Conservation (phyloP, 306 rosid species). For the Benincasa hispida region DNA sequence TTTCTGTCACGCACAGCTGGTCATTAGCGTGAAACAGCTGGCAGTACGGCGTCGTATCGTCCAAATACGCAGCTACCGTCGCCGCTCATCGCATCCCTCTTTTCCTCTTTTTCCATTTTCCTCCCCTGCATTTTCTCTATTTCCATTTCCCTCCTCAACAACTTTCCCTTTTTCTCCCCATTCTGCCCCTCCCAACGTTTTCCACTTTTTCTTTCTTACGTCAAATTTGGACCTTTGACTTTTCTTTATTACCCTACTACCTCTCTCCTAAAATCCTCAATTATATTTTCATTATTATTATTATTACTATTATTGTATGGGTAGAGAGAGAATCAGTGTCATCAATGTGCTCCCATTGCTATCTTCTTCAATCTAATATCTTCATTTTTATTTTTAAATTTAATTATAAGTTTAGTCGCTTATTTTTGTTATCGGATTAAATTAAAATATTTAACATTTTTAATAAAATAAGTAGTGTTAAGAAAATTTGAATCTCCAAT, state of each 20-base stretch:
- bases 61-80: conserved; percentile 29
- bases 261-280: background rate
- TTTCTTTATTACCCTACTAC: background rate
- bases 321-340: background rate
- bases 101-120: background rate
- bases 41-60: conserved; percentile 27
- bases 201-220: background rate
- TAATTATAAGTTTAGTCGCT: no score
- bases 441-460: no score
- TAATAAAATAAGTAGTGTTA: no score
- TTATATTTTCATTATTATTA: background rate
- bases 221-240: background rate
- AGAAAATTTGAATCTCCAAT: no score
- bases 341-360: background rate
- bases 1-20: conserved; percentile 31
- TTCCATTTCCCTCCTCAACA: background rate
- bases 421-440: no score
- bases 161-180: background rate
- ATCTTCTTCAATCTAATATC: background rate
- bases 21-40: conserved; percentile 45
- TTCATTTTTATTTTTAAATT: no score
- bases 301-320: background rate
- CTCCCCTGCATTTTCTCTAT: background rate
- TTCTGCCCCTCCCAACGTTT: background rate
- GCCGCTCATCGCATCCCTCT: conserved; percentile 11